phyloP scores from a whole-genome alignment of 192 early-diverging fungal genomes.

The Linnemannia elongata region DNA sequence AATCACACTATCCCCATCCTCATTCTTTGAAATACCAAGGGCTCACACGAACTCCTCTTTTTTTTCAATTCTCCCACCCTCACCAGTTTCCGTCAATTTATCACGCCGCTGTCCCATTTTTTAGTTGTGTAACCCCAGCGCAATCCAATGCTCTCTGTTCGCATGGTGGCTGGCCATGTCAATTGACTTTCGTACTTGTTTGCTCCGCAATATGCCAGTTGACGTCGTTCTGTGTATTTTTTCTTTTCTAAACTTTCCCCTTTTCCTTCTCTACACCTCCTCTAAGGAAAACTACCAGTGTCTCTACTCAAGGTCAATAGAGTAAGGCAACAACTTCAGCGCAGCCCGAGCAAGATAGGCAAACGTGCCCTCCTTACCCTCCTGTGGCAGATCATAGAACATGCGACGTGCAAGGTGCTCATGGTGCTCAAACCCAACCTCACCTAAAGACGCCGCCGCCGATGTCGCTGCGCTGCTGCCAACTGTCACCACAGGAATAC shows the following conservation, averaged over 20 bases:
- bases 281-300: neutral
- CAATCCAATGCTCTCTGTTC: neutral
- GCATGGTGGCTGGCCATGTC: neutral
- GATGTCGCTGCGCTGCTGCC: neutral
- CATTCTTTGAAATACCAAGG: too few relatives aligned
- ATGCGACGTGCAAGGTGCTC: constrained; percentile 74
- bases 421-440: constrained; percentile 73
- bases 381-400: constrained; percentile 86
- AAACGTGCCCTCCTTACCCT: constrained; percentile 73
- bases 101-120: neutral
- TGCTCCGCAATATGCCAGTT: neutral
- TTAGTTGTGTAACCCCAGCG: neutral
- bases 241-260: neutral
- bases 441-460: constrained; percentile 19
- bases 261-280: neutral
- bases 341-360: constrained; percentile 69
- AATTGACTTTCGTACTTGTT: neutral
- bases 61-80: neutral
- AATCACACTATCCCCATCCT: too few relatives aligned
- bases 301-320: constrained; percentile 49
- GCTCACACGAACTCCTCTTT: neutral
- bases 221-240: neutral
- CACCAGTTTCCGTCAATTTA: neutral
- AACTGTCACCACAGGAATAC: neutral
- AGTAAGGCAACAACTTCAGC: constrained; percentile 57